Evolutionary conservation across 2,329 filamentous ascomycete species (phyloP).

Genomic region (Nemania diffusa): DNA sequence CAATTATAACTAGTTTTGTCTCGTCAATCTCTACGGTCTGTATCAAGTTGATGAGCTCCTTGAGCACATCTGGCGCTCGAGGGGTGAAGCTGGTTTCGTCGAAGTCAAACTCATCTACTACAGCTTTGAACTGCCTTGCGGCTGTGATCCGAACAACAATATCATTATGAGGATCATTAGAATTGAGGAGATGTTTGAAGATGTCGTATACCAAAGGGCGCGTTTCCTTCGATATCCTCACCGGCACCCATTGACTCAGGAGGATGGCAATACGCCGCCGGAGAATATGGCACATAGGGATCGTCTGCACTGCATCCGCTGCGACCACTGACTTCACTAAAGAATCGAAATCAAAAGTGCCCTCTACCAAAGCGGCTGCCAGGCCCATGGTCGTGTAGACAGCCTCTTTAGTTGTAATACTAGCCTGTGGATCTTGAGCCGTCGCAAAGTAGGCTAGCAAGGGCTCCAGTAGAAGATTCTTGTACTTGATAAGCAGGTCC

Average conservation of each 20-base stretch:
- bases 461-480: slow-evolving; percentile 80
- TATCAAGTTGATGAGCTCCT: slow-evolving; percentile 79
- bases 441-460: slow-evolving; percentile 84
- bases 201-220: slow-evolving; percentile 85
- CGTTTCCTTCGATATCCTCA: slow-evolving; percentile 76
- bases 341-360: slow-evolving; percentile 82
- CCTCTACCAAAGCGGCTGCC: slow-evolving; percentile 78
- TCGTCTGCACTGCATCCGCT: slow-evolving; percentile 76
- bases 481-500: slow-evolving; percentile 90
- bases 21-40: slow-evolving; percentile 83
- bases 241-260: slow-evolving; percentile 87
- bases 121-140: slow-evolving; percentile 81
- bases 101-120: slow-evolving; percentile 89
- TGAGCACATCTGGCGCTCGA: slow-evolving; percentile 78
- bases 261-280: slow-evolving; percentile 89
- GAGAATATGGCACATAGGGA: slow-evolving; percentile 78
- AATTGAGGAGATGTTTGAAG: slow-evolving; percentile 85
- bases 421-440: slow-evolving; percentile 71
- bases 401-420: slow-evolving; percentile 89
- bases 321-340: slow-evolving; percentile 81
- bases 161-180: slow-evolving; percentile 82
- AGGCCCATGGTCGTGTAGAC: slow-evolving; percentile 94
- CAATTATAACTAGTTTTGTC: slow-evolving; percentile 88
- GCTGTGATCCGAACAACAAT: slow-evolving; percentile 92
- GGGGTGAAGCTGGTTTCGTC: slow-evolving; percentile 77